Conservation (phyloP, 495 filamentous ascomycete species). For the Trichoderma asperelloides region DNA sequence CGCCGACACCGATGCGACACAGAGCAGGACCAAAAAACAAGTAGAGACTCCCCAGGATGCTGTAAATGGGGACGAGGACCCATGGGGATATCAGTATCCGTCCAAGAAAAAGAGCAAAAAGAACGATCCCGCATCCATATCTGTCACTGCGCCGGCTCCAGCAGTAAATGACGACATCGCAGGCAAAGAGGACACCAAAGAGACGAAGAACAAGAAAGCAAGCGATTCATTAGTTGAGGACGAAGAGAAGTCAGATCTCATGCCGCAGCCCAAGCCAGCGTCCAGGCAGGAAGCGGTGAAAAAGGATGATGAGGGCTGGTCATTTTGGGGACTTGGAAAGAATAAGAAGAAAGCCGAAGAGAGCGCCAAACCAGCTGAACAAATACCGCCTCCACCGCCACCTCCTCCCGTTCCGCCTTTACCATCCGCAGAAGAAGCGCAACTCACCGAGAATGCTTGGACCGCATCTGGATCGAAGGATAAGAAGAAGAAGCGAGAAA, state of each 20-base stretch:
- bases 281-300: constrained; percentile 12
- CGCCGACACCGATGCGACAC: background rate
- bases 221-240: constrained; percentile 31
- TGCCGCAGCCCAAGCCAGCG: background rate
- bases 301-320: constrained; percentile 11
- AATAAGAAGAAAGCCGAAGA: constrained; percentile 34
- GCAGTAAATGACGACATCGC: constrained; percentile 10
- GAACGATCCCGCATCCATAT: background rate
- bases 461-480: constrained; percentile 12
- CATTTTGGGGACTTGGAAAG: background rate
- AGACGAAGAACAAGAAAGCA: constrained; percentile 20
- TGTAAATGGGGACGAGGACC: background rate
- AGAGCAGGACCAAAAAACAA: background rate
- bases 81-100: background rate
- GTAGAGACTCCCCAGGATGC: constrained; percentile 3
- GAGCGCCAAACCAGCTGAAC: constrained; percentile 14
- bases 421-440: constrained; percentile 10
- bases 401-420: background rate
- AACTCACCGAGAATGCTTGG: constrained; percentile 10
- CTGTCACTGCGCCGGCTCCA: background rate
- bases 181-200: constrained; percentile 10
- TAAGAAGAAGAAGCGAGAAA: constrained; percentile 17
- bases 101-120: constrained; percentile 2
- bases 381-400: background rate
- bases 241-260: background rate